phyloP scores from a whole-genome alignment of 2,329 filamentous ascomycete genomes.

The Chaetomium globosum region DNA sequence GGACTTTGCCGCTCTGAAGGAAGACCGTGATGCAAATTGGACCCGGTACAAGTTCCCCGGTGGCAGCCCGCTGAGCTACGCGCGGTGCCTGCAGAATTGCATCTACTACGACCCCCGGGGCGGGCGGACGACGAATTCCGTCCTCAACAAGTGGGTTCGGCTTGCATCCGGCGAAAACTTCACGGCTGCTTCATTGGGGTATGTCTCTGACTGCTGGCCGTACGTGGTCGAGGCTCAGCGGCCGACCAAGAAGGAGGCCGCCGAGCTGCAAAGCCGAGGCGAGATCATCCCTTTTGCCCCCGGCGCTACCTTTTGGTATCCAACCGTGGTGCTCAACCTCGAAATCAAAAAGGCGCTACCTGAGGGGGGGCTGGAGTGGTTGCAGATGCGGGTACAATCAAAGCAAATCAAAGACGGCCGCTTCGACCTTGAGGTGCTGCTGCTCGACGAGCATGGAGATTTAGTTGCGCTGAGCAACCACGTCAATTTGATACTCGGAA shows the following conservation, averaged over 20 bases:
- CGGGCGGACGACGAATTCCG: constrained; percentile 33
- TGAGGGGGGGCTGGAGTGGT: constrained; percentile 66
- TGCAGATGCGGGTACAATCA: constrained; percentile 65
- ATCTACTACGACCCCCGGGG: constrained; percentile 40
- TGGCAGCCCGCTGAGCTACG: constrained; percentile 28
- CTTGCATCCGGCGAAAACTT: constrained; percentile 63
- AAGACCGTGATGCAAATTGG: constrained; percentile 42
- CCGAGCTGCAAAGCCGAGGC: constrained; percentile 28
- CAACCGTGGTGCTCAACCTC: constrained; percentile 72
- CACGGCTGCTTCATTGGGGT: constrained; percentile 66
- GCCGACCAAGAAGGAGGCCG: constrained; percentile 33
- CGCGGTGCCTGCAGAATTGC: constrained; percentile 39
- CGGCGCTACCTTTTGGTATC: constrained; percentile 65
- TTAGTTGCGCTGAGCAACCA: constrained; percentile 70
- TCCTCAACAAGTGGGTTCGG: constrained; percentile 69
- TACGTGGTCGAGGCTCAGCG: constrained; percentile 61
- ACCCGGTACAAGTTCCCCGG: constrained; percentile 20
- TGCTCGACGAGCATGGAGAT: constrained; percentile 66
- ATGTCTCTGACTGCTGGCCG: constrained; percentile 69
- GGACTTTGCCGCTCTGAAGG: constrained; percentile 37
- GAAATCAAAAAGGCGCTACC: constrained; percentile 76
- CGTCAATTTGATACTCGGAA: constrained; percentile 64
- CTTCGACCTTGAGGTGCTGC: constrained; percentile 72
- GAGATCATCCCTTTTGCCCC: constrained; percentile 42
- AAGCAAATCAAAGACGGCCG: constrained; percentile 71